Evolutionary conservation across 225 moss, liverwort and hornwort genomes (phyloP).

Genomic region (Polytrichum commune): DNA sequence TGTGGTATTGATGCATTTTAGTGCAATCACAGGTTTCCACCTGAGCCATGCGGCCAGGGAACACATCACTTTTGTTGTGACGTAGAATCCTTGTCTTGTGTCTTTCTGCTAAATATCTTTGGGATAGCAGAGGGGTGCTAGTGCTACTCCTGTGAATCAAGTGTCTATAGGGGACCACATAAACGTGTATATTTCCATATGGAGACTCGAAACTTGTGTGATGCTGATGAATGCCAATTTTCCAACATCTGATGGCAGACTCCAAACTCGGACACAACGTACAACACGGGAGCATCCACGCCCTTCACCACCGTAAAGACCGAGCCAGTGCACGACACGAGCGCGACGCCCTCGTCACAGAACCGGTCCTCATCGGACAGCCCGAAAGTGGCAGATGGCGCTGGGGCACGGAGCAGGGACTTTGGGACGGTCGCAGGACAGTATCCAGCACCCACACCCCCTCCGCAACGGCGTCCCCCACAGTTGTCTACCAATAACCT

Average conservation of each 20-base stretch:
- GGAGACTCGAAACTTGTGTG: not conserved
- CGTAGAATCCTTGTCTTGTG: too few relatives aligned
- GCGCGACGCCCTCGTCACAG: not conserved
- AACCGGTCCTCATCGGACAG: not conserved
- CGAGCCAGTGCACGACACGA: conserved; percentile 1
- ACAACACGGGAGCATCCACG: conserved; percentile 4
- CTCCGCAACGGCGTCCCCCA: conserved; percentile 2
- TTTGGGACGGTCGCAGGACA: conserved; percentile 5
- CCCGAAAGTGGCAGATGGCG: conserved; percentile 1
- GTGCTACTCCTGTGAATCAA: not conserved
- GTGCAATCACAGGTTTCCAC: not conserved
- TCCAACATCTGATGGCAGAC: conserved; percentile 7
- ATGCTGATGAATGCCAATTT: not conserved
- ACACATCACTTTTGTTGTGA: too few relatives aligned
- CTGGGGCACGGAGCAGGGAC: not conserved
- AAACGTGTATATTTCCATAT: not conserved
- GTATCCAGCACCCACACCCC: conserved; percentile 3
- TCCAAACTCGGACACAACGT: not conserved
- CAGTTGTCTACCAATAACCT: conserved; percentile 4
- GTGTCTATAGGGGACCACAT: not conserved
- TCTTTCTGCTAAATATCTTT: too few relatives aligned
- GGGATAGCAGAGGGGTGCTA: not conserved
- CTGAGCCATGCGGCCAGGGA: too few relatives aligned
- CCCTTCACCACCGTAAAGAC: conserved; percentile 8
- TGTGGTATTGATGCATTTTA: not conserved